Conservation (phyloP, 768 basidiomycete genomes). For the Pisolithus orientalis region DNA sequence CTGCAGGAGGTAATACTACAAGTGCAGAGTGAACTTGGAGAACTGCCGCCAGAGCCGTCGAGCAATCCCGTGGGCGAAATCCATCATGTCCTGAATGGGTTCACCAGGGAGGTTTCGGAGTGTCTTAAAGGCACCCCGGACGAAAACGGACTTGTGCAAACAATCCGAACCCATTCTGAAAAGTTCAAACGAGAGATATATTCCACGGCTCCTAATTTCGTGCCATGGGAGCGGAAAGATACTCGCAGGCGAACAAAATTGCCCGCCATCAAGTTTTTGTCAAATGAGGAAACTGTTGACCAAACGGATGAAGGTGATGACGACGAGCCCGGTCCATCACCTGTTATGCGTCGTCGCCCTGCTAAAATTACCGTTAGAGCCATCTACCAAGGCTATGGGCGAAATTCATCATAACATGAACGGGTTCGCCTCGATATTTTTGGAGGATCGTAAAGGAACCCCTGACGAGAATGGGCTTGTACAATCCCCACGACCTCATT, state of each 20-base stretch:
- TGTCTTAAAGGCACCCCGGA: conserved; percentile 51
- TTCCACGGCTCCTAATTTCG: conserved; percentile 51
- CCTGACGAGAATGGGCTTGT: conserved; percentile 47
- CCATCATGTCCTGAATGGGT: conserved; percentile 38
- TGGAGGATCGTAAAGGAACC: conserved; percentile 44
- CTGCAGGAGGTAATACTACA: conserved; percentile 38
- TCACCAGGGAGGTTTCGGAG: conserved; percentile 37
- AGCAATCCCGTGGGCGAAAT: conserved; percentile 54
- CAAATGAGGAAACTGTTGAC: conserved; percentile 32
- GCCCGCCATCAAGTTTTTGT: conserved; percentile 26
- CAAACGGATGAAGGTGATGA: not conserved
- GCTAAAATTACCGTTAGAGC: conserved; percentile 40
- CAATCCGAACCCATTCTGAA: conserved; percentile 43
- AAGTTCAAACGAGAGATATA: conserved; percentile 44
- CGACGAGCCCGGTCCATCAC: conserved; percentile 6
- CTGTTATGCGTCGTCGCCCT: too few species aligned
- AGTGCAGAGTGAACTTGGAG: conserved; percentile 27
- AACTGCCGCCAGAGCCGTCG: conserved; percentile 48
- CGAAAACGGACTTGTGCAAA: conserved; percentile 47
- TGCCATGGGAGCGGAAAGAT: conserved; percentile 35
- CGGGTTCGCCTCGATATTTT: conserved; percentile 41
- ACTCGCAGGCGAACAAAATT: not conserved
- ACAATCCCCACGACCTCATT: conserved; percentile 44
- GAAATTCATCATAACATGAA: conserved; percentile 48
- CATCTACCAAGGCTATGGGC: conserved; percentile 47